Base-by-base conservation (phyloP, 306 rosid species). In the Lathyrus oleraceus region DNA sequence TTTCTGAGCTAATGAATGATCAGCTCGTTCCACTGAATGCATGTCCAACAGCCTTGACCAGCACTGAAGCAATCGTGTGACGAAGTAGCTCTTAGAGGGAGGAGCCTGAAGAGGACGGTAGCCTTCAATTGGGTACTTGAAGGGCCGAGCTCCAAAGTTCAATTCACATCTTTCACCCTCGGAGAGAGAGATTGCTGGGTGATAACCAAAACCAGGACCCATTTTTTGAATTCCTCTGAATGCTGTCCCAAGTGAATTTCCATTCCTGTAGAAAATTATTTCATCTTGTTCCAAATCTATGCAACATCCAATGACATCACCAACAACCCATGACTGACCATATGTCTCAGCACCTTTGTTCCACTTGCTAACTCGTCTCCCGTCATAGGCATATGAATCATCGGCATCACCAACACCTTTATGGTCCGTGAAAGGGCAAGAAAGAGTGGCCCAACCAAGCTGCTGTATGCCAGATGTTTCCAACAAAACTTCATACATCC, bases 321-420 rank as follows among this genome's bases (percentile, higher is more conserved):
- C 99, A 69, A 82, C 88, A 82, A 86, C 97, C 97, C 99, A 94
- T 35, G 91, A 82, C 82, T 88, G 92, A 54, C 99, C 99, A 81
- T 94, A 94, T 15, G 83, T 72, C 76, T 91, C 87, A 10, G 84
- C 91, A 32, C 87, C 88, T 77, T 87, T 94, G 81, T 91, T 94
- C 99, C 97, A 91, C 84, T 94, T 94, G 67, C 79, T 85, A 71
- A 87, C 91, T 75, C 97, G 90, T 73, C 85, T 87, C 71, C 99
- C 99, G 81, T 94, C 99, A 80, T 87, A 94, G n/a, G 99, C 99
- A 76, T 94, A 94, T 0, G 97, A 94, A 82, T 89, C 99, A 9
- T 87, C 96, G 6, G 89, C 89, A 72, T 94, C 99, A 45, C 99
- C 99, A 43, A 94, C 99, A 77, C 96, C 99, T 85, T 91, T 79